phyloP scores from a whole-genome alignment of 2,329 filamentous ascomycete species.

The Coniosporium uncinatum region DNA sequence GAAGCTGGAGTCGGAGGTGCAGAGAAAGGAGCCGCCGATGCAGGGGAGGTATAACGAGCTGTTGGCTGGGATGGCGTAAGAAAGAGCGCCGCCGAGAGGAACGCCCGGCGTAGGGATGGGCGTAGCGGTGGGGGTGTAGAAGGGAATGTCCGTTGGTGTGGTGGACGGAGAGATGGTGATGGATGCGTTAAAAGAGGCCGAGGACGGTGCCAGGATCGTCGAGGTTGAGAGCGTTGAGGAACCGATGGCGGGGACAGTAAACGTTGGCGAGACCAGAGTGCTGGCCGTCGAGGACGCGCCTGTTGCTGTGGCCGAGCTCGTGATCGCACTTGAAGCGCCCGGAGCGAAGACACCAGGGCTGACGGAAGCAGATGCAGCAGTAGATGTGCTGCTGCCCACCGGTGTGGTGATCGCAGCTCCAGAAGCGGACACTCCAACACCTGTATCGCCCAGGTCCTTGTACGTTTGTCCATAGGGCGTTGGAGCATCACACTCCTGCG shows the following conservation, averaged over 20 bases:
- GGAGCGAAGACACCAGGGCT: not conserved
- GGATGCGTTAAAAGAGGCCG: no score
- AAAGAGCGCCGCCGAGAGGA: not conserved
- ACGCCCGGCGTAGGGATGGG: not conserved
- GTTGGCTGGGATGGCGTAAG: not conserved
- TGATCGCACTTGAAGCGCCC: not conserved
- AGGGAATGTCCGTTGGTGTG: not conserved
- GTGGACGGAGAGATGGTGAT: no score
- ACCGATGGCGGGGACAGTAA: not conserved
- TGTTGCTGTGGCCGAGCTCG: not conserved
- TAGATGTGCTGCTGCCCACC: not conserved
- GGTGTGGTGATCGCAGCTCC: not conserved
- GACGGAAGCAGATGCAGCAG: not conserved
- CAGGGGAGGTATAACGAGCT: constrained; percentile 3
- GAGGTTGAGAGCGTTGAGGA: not conserved
- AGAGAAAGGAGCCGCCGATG: constrained; percentile 5
- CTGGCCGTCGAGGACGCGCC: not conserved
- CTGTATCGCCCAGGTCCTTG: not conserved
- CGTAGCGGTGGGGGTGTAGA: no score
- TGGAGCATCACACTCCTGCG: not conserved
- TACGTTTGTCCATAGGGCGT: not conserved
- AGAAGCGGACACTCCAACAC: not conserved
- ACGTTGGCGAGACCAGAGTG: not conserved
- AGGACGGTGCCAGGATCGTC: not conserved
- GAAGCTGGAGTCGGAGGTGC: constrained; percentile 2